Percentiles rank a stretch among this genome's conserved stretches.
Conservation (phyloP, 2,329 filamentous ascomycete species). For the Xylaria sp. region DNA sequence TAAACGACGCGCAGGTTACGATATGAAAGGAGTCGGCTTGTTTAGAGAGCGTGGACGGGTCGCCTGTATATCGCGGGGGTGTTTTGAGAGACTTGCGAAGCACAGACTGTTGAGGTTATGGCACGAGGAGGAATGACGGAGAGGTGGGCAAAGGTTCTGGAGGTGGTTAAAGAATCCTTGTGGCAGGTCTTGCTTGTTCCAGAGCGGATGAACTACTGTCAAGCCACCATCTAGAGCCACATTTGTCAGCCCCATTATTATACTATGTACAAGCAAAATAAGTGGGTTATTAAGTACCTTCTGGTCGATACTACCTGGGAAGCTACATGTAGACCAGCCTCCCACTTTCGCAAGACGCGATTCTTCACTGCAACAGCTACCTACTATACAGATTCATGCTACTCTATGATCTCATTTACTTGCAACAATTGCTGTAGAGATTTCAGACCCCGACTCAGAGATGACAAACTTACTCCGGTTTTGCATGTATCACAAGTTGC, state of each 20-base stretch:
- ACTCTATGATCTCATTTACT: not conserved
- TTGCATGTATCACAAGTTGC: not conserved
- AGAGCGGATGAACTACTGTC: constrained; percentile 11
- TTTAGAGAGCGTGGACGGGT: not conserved
- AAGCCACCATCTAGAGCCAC: constrained; percentile 33
- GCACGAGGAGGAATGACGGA: constrained; percentile 27
- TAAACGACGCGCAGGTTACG: constrained; percentile 32
- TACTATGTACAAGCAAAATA: not conserved
- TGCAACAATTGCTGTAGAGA: not conserved
- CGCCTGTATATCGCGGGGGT: constrained; percentile 2
- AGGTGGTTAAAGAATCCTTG: constrained; percentile 40
- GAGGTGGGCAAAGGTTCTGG: constrained; percentile 31
- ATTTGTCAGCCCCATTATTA: constrained; percentile 40
- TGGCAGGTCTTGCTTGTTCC: constrained; percentile 26
- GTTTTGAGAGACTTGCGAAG: not conserved
- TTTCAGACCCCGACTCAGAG: not conserved
- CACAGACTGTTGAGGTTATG: constrained; percentile 12
- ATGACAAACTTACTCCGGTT: no score
- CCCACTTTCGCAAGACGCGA: not conserved
- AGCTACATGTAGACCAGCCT: not conserved
- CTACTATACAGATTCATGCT: no score
- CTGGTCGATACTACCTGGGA: no score
- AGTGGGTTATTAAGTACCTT: no score
- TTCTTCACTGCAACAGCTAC: not conserved
- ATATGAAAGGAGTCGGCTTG: constrained; percentile 13